Base-by-base conservation (phyloP, 2,329 filamentous ascomycete species). In the Coniochaeta sp. region DNA sequence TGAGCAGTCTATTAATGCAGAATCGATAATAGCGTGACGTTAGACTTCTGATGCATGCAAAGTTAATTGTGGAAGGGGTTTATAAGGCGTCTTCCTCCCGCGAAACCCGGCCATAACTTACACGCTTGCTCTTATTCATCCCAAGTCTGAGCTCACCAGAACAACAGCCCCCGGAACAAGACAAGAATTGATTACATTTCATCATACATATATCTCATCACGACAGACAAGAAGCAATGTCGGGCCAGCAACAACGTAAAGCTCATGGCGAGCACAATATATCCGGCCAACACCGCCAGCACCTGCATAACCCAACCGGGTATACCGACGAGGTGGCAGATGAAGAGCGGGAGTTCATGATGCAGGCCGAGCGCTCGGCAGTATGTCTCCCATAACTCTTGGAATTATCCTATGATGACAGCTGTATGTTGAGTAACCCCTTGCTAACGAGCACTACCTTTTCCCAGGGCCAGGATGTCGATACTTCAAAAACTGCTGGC, bases 311-410 rank as follows among this genome's bases (percentile, higher is more conserved):
- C 54, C 54, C 54, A 9, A 57, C 54, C 1, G 54, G 54, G 3
- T 57, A 57, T 31, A 57, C 54, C 17, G 54, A 57, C 34, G 54
- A 57, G 34, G 54, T 57, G 19, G 54, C 54, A 11, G n/a, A 57
- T n/a, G 54, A 57, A 36, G 54, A 57, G 34, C 54, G 34, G 19
- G 54, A 57, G 54, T 57, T 57, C 54, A 22, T 57, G n/a, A 26
- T 22, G 31, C 54, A 38, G 31, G 54, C 34, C 31, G 54, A 57
- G 33, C 31, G 22, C 9, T 34, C 28, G n/a, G 54, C 54, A n/a
- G 54, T 34, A 57, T 33, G 26, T 31, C 3, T 17, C 17, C 38
- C 34, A n/a, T n/a, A 36, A 12, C 34, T 36, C 34, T 14, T 14
- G 7, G 3, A 36, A 12, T 3, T 36, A 9, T 12, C 34, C 3